Conservation (phyloP, 208 protist species). For the Trypanosoma theileri region DNA sequence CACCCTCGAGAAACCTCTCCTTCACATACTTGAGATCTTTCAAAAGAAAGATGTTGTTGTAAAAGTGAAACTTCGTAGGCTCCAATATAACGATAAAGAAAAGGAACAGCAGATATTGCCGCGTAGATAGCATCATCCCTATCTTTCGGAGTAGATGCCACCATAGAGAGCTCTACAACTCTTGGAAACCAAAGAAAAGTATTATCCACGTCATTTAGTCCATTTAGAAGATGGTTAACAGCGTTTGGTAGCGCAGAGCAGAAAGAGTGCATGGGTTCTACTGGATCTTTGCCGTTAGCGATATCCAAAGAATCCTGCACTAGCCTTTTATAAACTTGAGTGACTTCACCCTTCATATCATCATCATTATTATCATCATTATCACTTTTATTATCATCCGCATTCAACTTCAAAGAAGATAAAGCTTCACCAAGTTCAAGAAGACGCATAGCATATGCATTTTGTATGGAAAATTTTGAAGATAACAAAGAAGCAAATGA, state of each 20-base stretch:
- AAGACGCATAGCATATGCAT: background rate
- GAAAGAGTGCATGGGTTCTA: background rate
- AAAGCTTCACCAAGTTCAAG: conserved; percentile 2
- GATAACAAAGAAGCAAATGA: conserved; percentile 14
- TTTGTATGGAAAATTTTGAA: background rate
- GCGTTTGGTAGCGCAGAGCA: conserved; percentile 1
- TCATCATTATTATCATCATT: too few relatives aligned
- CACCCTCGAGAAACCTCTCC: conserved; percentile 7
- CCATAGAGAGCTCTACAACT: conserved; percentile 16
- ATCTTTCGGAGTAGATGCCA: conserved; percentile 7
- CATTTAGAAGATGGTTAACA: conserved; percentile 1
- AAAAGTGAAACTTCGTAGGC: conserved; percentile 15
- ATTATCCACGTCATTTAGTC: conserved; percentile 11
- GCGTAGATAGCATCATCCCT: conserved; percentile 15
- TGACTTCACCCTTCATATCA: background rate
- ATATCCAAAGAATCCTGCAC: conserved; percentile 12
- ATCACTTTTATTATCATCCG: too few relatives aligned
- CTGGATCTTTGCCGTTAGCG: conserved; percentile 2
- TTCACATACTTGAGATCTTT: background rate
- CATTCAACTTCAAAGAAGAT: conserved; percentile 9
- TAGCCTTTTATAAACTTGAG: conserved; percentile 8
- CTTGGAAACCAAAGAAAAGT: conserved; percentile 15
- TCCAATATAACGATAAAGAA: conserved; percentile 20
- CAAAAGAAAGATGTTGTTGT: conserved; percentile 16
- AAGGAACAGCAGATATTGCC: conserved; percentile 20